Evolutionary conservation across 2,329 filamentous ascomycete species (phyloP).

Genomic region (Raffaelea albimanens): DNA sequence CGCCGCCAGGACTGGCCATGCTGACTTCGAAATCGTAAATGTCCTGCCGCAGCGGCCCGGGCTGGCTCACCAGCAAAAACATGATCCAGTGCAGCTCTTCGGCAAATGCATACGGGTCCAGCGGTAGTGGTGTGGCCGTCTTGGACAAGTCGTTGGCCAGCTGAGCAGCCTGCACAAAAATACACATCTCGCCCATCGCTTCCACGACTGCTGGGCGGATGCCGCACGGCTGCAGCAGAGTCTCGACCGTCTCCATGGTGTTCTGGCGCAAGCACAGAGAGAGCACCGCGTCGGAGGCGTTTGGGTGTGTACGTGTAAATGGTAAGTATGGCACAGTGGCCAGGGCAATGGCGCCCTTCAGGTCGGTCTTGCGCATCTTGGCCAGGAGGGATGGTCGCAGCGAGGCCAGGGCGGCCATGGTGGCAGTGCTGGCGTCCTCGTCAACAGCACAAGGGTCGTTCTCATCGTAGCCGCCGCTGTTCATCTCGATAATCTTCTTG

Average conservation of each 20-base stretch:
- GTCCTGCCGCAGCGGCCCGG: slow-evolving; percentile 17
- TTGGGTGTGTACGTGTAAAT: slow-evolving; percentile 16
- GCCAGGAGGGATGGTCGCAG: slow-evolving; percentile 11
- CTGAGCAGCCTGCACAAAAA: slow-evolving; percentile 17
- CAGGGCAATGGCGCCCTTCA: slow-evolving; percentile 24
- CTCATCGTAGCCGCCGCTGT: slow-evolving; percentile 11
- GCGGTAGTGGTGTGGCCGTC: slow-evolving; percentile 7
- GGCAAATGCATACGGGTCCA: slow-evolving; percentile 22
- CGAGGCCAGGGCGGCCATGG: slow-evolving; percentile 1
- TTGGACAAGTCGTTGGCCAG: slow-evolving; percentile 12
- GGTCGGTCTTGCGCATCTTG: slow-evolving; percentile 21
- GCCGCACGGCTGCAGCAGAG: slow-evolving; percentile 16
- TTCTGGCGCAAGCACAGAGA: slow-evolving; percentile 9
- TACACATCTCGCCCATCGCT: slow-evolving; percentile 17
- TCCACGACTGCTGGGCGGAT: slow-evolving; percentile 16
- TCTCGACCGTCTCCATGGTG: slow-evolving; percentile 9
- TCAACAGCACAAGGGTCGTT: neutral
- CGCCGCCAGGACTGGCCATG: no score
- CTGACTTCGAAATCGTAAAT: neutral
- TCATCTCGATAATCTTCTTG: slow-evolving; percentile 20
- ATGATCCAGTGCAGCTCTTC: slow-evolving; percentile 22
- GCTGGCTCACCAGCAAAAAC: slow-evolving; percentile 18
- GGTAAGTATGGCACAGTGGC: slow-evolving; percentile 22
- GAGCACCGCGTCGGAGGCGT: slow-evolving; percentile 16
- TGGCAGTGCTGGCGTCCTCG: neutral